Percentiles rank a stretch among this genome's conserved stretches.
Conservation (phyloP, 495 filamentous ascomycete genomes). For the Penicillium coffeae region DNA sequence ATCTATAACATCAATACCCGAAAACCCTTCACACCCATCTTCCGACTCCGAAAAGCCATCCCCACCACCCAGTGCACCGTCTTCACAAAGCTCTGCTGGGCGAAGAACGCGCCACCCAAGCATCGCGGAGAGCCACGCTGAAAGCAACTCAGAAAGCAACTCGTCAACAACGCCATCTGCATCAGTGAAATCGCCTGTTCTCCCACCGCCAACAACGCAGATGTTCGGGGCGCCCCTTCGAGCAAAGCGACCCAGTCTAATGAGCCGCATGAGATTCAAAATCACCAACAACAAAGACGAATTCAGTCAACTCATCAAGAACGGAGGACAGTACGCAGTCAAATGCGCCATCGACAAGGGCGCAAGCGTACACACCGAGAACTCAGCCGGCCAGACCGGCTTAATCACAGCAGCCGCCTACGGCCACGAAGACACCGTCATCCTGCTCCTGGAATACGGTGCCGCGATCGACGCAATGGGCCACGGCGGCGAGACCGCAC, state of each 20-base stretch:
- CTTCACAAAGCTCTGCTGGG: background rate
- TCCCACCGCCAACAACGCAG: background rate
- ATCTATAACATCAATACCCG: background rate
- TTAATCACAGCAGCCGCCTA: constrained; percentile 31
- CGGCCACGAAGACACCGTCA: constrained; percentile 16
- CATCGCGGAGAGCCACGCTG: background rate
- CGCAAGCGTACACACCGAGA: constrained; percentile 33
- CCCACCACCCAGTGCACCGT: background rate
- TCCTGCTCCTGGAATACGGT: constrained; percentile 24
- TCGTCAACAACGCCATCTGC: background rate
- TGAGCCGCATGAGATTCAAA: constrained; percentile 13
- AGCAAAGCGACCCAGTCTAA: constrained; percentile 8
- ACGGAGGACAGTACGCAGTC: constrained; percentile 2
- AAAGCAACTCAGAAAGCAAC: background rate
- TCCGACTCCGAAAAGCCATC: background rate
- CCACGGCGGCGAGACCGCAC: constrained; percentile 23
- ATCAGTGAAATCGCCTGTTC: background rate
- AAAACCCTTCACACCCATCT: background rate
- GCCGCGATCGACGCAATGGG: constrained; percentile 18
- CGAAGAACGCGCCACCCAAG: background rate
- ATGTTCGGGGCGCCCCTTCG: background rate
- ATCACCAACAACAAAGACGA: constrained; percentile 9
- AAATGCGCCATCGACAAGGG: constrained; percentile 25
- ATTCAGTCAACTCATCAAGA: constrained; percentile 9
- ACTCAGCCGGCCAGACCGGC: constrained; percentile 27